phyloP scores from a whole-genome alignment of 176 grass and related monocot genomes.

The Triticum monococcum region DNA sequence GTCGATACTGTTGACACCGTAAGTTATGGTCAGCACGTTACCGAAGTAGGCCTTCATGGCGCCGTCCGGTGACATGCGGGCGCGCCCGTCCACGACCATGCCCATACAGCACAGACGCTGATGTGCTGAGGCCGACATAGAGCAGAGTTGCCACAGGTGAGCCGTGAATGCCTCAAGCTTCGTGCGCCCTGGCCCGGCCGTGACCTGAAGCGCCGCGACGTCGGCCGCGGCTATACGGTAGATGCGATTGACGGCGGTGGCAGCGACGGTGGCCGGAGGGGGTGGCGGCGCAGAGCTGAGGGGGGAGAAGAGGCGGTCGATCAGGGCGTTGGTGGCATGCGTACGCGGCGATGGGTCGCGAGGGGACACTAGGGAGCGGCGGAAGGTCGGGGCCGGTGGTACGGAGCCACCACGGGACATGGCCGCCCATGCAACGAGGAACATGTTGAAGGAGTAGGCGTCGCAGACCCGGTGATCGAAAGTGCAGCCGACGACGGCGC shows the following conservation, averaged over 20 bases:
- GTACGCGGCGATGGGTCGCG: slow-evolving; percentile 18
- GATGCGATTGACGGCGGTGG: background rate
- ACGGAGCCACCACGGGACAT: background rate
- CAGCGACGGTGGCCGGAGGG: background rate
- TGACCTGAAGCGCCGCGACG: background rate
- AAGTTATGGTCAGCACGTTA: background rate
- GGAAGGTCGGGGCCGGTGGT: slow-evolving; percentile 35
- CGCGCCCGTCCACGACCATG: background rate
- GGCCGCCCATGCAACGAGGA: slow-evolving; percentile 65
- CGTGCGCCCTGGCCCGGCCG: background rate
- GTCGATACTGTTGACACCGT: background rate
- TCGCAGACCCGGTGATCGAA: slow-evolving; percentile 87
- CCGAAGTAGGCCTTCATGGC: slow-evolving; percentile 14
- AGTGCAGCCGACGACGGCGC: slow-evolving; percentile 61
- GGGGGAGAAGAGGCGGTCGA: background rate
- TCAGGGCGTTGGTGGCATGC: background rate
- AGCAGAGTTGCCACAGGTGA: background rate
- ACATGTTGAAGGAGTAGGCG: slow-evolving; percentile 88
- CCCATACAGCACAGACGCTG: background rate
- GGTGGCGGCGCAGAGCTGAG: background rate
- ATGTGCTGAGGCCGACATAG: background rate
- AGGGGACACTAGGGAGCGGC: slow-evolving; percentile 47
- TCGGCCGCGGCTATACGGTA: background rate
- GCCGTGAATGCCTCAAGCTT: slow-evolving; percentile 4
- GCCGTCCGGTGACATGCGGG: background rate